phyloP scores from a whole-genome alignment of 768 basidiomycete species.

The Boletus insuetus region DNA sequence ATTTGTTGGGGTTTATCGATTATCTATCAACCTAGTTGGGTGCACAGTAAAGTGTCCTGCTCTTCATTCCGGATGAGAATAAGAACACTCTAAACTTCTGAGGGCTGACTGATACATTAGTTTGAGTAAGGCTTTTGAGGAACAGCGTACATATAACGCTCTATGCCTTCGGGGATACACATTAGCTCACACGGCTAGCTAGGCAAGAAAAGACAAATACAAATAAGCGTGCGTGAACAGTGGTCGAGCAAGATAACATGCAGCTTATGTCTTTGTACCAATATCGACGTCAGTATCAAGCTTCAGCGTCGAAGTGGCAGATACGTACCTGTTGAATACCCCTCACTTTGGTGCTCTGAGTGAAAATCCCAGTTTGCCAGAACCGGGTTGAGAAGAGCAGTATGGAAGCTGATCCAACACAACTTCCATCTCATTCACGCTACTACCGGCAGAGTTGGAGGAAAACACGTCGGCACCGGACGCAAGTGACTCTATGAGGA shows the following conservation, averaged over 20 bases:
- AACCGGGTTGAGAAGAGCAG: neutral
- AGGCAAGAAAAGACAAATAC: too few species aligned
- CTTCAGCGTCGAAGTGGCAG: neutral
- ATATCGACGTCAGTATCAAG: neutral
- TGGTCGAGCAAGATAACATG: neutral
- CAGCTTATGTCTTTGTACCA: neutral
- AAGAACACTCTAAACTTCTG: too few species aligned
- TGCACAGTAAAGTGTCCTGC: too few species aligned
- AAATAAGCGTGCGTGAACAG: neutral
- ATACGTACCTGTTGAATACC: neutral
- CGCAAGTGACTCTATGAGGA: conserved; percentile 81
- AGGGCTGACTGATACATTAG: too few species aligned
- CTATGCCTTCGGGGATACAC: too few species aligned
- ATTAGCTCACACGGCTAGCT: too few species aligned
- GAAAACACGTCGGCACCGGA: conserved; percentile 74
- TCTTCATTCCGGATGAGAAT: too few species aligned
- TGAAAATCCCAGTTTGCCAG: neutral
- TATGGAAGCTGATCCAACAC: conserved; percentile 44
- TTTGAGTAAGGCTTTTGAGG: too few species aligned
- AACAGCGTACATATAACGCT: too few species aligned
- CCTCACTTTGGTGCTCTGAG: neutral
- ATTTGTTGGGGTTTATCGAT: too few species aligned
- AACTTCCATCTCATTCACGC: conserved; percentile 73
- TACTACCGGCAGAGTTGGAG: conserved; percentile 34
- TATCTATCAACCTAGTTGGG: too few species aligned